Evolutionary conservation across 768 basidiomycete species (phyloP).

Genomic region (Mycena floridula): DNA sequence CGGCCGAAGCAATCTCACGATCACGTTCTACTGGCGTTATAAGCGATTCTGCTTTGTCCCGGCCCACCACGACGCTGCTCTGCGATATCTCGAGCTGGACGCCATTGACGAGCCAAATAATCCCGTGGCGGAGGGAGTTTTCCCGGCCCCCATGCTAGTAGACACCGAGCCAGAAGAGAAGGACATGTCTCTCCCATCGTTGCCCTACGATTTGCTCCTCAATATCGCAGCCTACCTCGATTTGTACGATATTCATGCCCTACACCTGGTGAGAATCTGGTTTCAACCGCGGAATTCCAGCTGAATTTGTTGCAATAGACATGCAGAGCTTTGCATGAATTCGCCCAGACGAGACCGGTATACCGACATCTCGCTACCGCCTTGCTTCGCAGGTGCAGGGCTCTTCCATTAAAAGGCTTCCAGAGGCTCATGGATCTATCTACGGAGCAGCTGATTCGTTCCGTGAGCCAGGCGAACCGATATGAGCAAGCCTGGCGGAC

Average conservation of each 20-base stretch:
- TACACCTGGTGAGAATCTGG: slow-evolving; percentile 50
- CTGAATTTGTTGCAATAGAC: slow-evolving; percentile 33
- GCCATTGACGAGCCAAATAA: too few relatives aligned
- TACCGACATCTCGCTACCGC: slow-evolving; percentile 59
- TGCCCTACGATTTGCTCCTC: slow-evolving; percentile 68
- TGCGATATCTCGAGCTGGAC: too few relatives aligned
- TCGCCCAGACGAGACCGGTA: slow-evolving; percentile 60
- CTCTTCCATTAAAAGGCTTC: slow-evolving; percentile 65
- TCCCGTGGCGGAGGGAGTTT: too few relatives aligned
- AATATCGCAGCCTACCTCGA: slow-evolving; percentile 61
- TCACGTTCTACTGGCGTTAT: too few relatives aligned
- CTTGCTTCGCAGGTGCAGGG: slow-evolving; percentile 59
- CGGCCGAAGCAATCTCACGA: too few relatives aligned
- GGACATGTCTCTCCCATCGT: too few relatives aligned
- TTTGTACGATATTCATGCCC: slow-evolving; percentile 50
- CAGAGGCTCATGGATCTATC: slow-evolving; percentile 61
- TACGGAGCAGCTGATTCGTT: slow-evolving; percentile 52
- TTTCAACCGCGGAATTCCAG: neutral
- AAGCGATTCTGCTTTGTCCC: too few relatives aligned
- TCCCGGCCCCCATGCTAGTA: too few relatives aligned
- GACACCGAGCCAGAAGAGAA: too few relatives aligned
- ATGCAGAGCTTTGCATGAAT: slow-evolving; percentile 53
- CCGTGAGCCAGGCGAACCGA: slow-evolving; percentile 56
- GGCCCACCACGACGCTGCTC: too few relatives aligned
- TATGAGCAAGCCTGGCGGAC: slow-evolving; percentile 62